phyloP scores from a whole-genome alignment of 495 filamentous ascomycete genomes.

The Platismatia glauca region DNA sequence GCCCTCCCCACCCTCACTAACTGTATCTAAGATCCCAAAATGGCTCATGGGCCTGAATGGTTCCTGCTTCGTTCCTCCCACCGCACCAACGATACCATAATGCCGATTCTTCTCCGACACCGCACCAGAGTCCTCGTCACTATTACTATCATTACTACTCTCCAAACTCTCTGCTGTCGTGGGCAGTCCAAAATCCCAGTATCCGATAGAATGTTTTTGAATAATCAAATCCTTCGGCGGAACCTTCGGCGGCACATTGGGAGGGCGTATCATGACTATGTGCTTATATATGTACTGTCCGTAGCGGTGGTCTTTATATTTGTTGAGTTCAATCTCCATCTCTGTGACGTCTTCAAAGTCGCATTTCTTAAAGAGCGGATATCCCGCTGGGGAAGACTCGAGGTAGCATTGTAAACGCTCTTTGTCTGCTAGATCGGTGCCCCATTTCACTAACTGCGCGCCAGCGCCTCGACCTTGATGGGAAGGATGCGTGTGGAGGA shows the following conservation, averaged over 20 bases:
- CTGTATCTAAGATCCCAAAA: not conserved
- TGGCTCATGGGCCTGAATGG: not conserved
- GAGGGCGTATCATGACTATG: slow-evolving; percentile 19
- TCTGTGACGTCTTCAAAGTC: slow-evolving; percentile 27
- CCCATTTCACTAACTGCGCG: slow-evolving; percentile 35
- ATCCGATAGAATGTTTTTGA: not conserved
- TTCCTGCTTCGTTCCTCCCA: not conserved
- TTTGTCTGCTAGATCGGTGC: slow-evolving; percentile 33
- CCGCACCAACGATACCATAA: not conserved
- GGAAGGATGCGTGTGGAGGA: slow-evolving; percentile 31
- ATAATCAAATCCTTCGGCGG: slow-evolving; percentile 10
- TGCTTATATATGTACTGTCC: slow-evolving; percentile 17
- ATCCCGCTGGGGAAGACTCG: slow-evolving; percentile 29
- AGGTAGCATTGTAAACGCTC: slow-evolving; percentile 33
- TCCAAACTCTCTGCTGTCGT: not conserved
- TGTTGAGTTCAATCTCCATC: slow-evolving; percentile 21
- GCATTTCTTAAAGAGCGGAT: slow-evolving; percentile 29
- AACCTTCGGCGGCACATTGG: slow-evolving; percentile 10
- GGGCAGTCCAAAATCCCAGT: slow-evolving; percentile 13
- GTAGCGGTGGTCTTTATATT: slow-evolving; percentile 9
- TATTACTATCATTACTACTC: not conserved
- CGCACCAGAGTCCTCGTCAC: not conserved
- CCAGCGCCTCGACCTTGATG: slow-evolving; percentile 37
- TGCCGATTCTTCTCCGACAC: not conserved
- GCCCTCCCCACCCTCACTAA: not conserved